Percentiles rank a stretch among this genome's conserved stretches.
phyloP scores from a whole-genome alignment of 345 rosid genomes.

The Hevea brasiliensis region DNA sequence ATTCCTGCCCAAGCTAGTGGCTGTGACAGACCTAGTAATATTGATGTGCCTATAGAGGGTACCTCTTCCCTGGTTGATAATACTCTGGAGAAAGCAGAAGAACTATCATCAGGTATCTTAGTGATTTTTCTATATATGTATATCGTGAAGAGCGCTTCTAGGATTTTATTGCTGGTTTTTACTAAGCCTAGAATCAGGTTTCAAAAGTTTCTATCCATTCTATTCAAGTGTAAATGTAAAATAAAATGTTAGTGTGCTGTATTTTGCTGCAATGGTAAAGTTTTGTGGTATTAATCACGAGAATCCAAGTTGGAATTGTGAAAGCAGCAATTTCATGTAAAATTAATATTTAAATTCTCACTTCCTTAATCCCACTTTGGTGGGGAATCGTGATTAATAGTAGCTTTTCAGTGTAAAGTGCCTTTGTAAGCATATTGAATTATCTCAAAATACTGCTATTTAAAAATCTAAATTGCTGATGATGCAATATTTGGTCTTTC shows the following conservation, averaged over 20 bases:
- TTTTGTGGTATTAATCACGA: not conserved
- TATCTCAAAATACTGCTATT: not conserved
- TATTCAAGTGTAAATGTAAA: not conserved
- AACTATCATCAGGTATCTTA: constrained; percentile 57
- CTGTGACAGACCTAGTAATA: constrained; percentile 37
- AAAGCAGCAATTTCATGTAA: not conserved
- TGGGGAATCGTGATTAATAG: not conserved
- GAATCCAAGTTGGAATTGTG: not conserved
- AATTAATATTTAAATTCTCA: not conserved
- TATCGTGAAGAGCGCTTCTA: not conserved
- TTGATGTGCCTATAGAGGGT: constrained; percentile 31
- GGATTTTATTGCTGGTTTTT: not conserved
- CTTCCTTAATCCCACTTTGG: too few species aligned
- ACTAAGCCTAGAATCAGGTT: not conserved
- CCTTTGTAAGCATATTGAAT: not conserved
- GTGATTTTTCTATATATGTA: not conserved
- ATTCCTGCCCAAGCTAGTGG: constrained; percentile 40
- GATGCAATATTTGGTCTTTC: not conserved
- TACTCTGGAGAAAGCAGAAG: constrained; percentile 64
- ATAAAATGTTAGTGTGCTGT: not conserved
- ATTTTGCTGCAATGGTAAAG: not conserved
- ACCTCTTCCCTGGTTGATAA: constrained; percentile 45
- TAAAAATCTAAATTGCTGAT: not conserved
- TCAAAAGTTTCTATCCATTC: not conserved
- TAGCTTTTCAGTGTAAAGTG: not conserved